phyloP scores from a whole-genome alignment of 176 grass and related monocot species.

The Musa acuminata region DNA sequence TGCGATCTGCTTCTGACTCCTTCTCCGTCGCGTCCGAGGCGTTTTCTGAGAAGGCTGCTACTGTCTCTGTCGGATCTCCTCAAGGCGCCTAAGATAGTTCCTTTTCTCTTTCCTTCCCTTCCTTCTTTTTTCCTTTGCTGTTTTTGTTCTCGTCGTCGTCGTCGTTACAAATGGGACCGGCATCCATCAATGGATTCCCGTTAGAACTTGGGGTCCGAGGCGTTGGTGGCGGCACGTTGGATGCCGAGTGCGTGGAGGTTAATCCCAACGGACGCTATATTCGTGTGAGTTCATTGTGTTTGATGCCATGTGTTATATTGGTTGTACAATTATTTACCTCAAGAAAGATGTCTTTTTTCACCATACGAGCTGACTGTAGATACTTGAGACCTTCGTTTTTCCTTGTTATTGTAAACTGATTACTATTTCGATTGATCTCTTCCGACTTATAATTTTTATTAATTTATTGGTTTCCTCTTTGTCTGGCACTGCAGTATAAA shows the following conservation, averaged over 20 bases:
- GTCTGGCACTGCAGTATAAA: slow-evolving; percentile 46
- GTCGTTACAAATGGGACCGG: not conserved
- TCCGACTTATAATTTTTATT: not conserved
- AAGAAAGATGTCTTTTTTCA: not conserved
- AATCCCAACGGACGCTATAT: slow-evolving; percentile 72
- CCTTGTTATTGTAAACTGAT: not conserved
- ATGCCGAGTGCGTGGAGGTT: slow-evolving; percentile 38
- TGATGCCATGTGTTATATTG: not conserved
- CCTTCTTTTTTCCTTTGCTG: not conserved
- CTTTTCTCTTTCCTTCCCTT: not conserved
- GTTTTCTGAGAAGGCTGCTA: not conserved
- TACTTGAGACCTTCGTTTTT: not conserved
- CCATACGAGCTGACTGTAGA: not conserved
- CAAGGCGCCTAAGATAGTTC: not conserved
- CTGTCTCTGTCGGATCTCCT: not conserved
- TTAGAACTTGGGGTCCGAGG: not conserved
- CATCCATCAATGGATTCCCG: not conserved
- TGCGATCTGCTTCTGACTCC: slow-evolving; percentile 16
- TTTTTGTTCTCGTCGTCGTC: not conserved
- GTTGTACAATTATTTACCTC: slow-evolving; percentile 5
- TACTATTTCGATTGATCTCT: not conserved
- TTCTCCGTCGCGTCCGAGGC: slow-evolving; percentile 24
- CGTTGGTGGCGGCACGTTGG: slow-evolving; percentile 22
- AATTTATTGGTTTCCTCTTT: not conserved
- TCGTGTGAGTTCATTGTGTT: slow-evolving; percentile 38